Percentiles rank a stretch among this genome's conserved stretches.
Evolutionary conservation across 106 monocot species (phyloP).

Genomic region (Allium cepa): DNA sequence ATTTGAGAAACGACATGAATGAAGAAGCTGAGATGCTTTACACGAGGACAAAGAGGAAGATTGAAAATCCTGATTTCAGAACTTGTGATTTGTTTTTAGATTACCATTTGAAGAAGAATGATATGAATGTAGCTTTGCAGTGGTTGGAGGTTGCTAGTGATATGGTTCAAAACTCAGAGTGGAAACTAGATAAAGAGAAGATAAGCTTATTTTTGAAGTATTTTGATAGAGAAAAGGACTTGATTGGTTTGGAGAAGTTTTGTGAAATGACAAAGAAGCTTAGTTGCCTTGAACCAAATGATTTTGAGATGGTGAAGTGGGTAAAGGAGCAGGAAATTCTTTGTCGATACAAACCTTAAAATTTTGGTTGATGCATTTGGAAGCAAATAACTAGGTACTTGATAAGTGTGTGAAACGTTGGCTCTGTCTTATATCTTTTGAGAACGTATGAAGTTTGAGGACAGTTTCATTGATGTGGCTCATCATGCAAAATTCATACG

Average conservation of each 20-base stretch:
- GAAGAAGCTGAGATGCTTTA: constrained; percentile 26
- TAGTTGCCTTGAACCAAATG: constrained; percentile 5
- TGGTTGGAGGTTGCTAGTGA: constrained; percentile 13
- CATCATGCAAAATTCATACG: too few relatives aligned
- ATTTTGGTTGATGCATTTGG: too few relatives aligned
- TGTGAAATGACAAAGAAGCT: constrained; percentile 6
- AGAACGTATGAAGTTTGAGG: too few relatives aligned
- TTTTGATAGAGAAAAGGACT: constrained; percentile 19
- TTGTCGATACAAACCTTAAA: too few relatives aligned
- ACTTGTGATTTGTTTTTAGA: constrained; percentile 24
- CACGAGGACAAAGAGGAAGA: constrained; percentile 14
- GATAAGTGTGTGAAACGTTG: too few relatives aligned
- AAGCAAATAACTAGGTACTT: too few relatives aligned
- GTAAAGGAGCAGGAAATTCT: too few relatives aligned
- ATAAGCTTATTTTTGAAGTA: constrained; percentile 7
- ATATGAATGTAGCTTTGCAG: constrained; percentile 11
- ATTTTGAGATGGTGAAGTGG: background rate
- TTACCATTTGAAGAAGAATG: constrained; percentile 21
- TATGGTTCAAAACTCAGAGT: background rate
- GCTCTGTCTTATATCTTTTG: too few relatives aligned
- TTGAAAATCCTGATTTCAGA: constrained; percentile 8
- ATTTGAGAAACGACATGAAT: constrained; percentile 32
- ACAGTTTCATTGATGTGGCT: too few relatives aligned
- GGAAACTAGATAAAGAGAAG: constrained; percentile 23
- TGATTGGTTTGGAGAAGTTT: constrained; percentile 10